phyloP scores from a whole-genome alignment of 176 grass and related monocot species.

The Echinochloa phyllopogon region DNA sequence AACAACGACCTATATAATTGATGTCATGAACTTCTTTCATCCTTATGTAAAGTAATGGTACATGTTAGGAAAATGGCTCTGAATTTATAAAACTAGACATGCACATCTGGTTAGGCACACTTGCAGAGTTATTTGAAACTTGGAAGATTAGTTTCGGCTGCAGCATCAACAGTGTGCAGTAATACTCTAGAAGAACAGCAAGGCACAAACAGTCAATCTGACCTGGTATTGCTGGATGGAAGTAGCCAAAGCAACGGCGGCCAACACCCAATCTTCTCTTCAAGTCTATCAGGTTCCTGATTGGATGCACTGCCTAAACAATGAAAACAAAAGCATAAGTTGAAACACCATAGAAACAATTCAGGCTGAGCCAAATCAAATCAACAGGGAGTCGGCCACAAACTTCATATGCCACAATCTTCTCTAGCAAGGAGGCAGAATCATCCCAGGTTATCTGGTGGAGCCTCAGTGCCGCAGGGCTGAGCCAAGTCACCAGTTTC shows the following conservation, averaged over 20 bases:
- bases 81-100: constrained; percentile 4
- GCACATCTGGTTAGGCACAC: neutral
- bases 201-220: neutral
- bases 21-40: neutral
- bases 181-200: neutral
- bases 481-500: constrained; percentile 96
- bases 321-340: constrained; percentile 33
- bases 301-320: constrained; percentile 88
- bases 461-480: constrained; percentile 80
- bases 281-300: constrained; percentile 94
- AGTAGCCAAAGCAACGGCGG: constrained; percentile 93
- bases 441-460: constrained; percentile 97
- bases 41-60: neutral
- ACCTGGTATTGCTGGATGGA: constrained; percentile 98
- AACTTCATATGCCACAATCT: constrained; percentile 96
- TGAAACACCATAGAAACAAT: neutral
- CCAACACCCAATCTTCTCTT: constrained; percentile 89
- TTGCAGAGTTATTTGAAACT: neutral
- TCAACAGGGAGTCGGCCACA: neutral
- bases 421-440: constrained; percentile 92
- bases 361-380: neutral
- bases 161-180: neutral
- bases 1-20: neutral
- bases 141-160: neutral
- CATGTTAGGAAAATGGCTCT: neutral